Evolutionary conservation across 2,329 filamentous ascomycete genomes (phyloP).

Genomic region (Gnomoniopsis sp.): DNA sequence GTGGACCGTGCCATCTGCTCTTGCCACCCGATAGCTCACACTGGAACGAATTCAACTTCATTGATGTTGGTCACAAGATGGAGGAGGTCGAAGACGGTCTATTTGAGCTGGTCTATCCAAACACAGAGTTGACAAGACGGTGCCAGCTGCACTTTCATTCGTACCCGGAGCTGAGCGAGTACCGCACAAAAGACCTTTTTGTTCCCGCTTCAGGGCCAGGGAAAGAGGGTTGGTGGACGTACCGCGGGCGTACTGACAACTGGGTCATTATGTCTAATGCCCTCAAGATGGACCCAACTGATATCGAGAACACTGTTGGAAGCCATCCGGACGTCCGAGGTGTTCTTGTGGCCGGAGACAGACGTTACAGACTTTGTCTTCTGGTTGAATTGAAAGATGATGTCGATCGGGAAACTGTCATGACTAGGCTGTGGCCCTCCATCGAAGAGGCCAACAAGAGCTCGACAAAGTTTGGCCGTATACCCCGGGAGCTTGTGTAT

Average conservation of each 20-base stretch:
- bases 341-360: conserved; percentile 4
- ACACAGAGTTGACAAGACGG: background rate
- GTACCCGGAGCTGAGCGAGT: background rate
- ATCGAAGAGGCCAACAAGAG: conserved; percentile 7
- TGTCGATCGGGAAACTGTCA: background rate
- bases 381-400: conserved; percentile 1
- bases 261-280: conserved; percentile 30
- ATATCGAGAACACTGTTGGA: conserved; percentile 21
- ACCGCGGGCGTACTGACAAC: conserved; percentile 28
- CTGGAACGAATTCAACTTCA: conserved; percentile 5
- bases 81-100: background rate
- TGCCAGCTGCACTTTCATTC: background rate
- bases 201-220: background rate
- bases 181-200: conserved; percentile 1
- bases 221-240: conserved; percentile 7
- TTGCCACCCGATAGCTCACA: too few relatives aligned
- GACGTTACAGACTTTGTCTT: conserved; percentile 3
- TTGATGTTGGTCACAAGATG: conserved; percentile 1
- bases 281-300: conserved; percentile 29
- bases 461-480: conserved; percentile 1
- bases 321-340: conserved; percentile 1
- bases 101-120: conserved; percentile 2
- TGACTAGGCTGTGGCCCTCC: background rate
- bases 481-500: conserved; percentile 7
- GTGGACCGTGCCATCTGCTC: too few relatives aligned